Percentiles rank a stretch among this genome's conserved stretches.
These are phyloP conservation scores for Erucastrum elatum DNA, from an alignment of 345 rosid species.

Conservation along the genomic window DNA sequence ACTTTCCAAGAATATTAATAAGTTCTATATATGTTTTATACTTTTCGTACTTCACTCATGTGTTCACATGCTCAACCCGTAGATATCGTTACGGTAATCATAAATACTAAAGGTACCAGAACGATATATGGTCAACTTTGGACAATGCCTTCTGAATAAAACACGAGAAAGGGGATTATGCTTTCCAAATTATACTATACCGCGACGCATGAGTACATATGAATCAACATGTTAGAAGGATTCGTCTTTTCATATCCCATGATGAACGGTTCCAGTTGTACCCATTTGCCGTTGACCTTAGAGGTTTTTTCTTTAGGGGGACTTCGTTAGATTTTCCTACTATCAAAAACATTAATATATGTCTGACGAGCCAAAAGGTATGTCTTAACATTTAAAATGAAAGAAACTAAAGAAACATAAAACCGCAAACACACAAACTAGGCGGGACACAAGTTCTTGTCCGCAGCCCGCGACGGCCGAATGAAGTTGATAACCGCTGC, in stretches of 20 bases:
- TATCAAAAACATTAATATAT: background rate
- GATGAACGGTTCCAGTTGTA: background rate
- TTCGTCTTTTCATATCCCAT: background rate
- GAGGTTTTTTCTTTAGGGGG: background rate
- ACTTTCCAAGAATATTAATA: background rate
- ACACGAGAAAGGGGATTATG: background rate
- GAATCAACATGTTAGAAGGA: background rate
- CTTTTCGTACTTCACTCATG: background rate
- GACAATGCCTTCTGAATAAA: background rate
- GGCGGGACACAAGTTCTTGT: background rate
- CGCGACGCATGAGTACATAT: background rate
- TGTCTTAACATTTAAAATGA: background rate
- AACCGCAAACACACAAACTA: background rate
- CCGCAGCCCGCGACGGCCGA: background rate
- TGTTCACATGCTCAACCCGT: background rate
- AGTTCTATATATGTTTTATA: background rate
- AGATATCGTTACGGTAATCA: background rate
- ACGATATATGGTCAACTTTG: background rate
- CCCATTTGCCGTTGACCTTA: background rate
- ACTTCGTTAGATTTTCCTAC: background rate
- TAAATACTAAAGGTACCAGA: background rate
- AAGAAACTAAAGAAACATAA: background rate
- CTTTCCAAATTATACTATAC: background rate
- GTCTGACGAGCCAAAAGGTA: background rate
- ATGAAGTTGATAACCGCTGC: background rate